Evolutionary conservation across 2,329 filamentous ascomycete species (phyloP), one percentile per base, ranked within the genome.

Genomic region (Cladosporium sp.): DNA sequence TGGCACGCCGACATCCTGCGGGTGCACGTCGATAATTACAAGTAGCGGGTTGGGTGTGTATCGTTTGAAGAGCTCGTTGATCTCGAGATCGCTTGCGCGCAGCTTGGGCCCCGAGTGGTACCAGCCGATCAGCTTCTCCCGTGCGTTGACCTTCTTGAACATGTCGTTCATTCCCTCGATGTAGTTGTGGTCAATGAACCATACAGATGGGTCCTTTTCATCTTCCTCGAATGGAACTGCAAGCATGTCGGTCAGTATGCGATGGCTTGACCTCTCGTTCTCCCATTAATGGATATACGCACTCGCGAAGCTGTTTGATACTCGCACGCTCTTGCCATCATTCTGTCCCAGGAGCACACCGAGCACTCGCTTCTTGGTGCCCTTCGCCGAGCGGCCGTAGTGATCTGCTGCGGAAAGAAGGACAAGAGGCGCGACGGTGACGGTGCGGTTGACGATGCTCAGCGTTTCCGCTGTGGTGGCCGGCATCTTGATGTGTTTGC

Each of bases 121-220:
- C 93, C 93, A 98, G 66, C 93, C 93, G 79, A 98, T 94, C 69
- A 98, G 80, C 83, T 97, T 97, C 77, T 98, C 93, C 57, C 88
- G 80, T 54, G 93, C 93, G 76, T 98, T 98, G 78, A 98, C 91
- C 76, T 97, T 97, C 79, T 98, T 98, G 81, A 98, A 98, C 93
- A 98, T 98, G 72, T 97, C 93, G 75, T 93, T 95, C 93, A 98
- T 98, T 62, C 86, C 88, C 73, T 98, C 93, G 71, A 98, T 88
- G 66, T 96, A 98, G 80, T 97, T 97, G 79, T 98, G 93, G 70
- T 98, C 93, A 58, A 98, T 75, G 69, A 97, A 98, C 93, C 93
- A 98, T 67, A 98, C 93, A 30, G 92, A 94, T 3, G 92, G 92
- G 68, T 98, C 91, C 74, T 95, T 95, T 65, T 96, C 93, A 69